Evolutionary conservation across 495 filamentous ascomycete species (phyloP).

Genomic region (Talaromyces borbonicus): DNA sequence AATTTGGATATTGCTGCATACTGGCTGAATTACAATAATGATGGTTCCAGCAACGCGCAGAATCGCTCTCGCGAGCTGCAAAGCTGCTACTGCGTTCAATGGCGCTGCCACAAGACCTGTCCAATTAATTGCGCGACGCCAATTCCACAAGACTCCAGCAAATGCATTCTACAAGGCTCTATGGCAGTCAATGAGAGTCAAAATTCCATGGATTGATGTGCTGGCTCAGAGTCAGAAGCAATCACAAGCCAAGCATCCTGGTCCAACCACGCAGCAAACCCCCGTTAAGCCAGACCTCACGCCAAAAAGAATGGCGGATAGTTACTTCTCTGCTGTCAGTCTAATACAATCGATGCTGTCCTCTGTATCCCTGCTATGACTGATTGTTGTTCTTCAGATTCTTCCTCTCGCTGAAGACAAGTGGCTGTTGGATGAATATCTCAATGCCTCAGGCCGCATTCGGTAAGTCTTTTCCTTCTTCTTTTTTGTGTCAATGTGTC

Average conservation of each 20-base stretch:
- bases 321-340: constrained; percentile 51
- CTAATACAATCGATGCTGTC: neutral
- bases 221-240: constrained; percentile 42
- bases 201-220: constrained; percentile 63
- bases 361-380: neutral
- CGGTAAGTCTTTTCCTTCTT: constrained; percentile 24
- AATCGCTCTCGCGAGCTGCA: neutral
- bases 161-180: constrained; percentile 22
- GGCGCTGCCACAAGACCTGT: neutral
- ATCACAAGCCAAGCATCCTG: constrained; percentile 10
- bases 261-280: neutral
- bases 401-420: constrained; percentile 59
- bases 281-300: constrained; percentile 35
- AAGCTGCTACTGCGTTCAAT: neutral
- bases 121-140: neutral
- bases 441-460: constrained; percentile 57
- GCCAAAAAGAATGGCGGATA: constrained; percentile 58
- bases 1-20: too few species aligned
- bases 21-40: neutral
- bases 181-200: constrained; percentile 47
- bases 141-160: constrained; percentile 22
- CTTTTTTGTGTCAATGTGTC: neutral
- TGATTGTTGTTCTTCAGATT: constrained; percentile 31
- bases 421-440: constrained; percentile 60
- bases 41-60: constrained; percentile 2